These are phyloP conservation scores for Aquilaria malaccensis DNA, from an alignment of 345 rosid genomes.

Conservation along the genomic window DNA sequence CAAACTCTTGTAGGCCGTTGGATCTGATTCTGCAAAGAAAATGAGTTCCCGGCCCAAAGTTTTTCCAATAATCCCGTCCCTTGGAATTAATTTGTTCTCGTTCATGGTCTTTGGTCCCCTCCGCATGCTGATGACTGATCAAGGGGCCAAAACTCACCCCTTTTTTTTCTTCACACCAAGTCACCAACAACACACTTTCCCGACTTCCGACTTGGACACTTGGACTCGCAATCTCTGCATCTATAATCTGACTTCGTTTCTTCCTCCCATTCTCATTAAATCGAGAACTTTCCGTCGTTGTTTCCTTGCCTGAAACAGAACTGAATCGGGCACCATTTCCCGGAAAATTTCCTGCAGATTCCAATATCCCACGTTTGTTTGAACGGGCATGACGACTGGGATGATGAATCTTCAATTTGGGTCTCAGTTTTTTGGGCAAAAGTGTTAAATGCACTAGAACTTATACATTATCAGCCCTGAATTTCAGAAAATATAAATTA, in stretches of 20 bases:
- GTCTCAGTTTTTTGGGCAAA: too few relatives aligned
- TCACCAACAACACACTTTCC: too few relatives aligned
- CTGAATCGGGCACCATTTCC: too few relatives aligned
- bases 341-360: too few relatives aligned
- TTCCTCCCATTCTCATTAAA: not conserved
- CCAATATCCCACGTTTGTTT: too few relatives aligned
- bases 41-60: too few relatives aligned
- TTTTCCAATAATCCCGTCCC: not conserved
- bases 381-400: too few relatives aligned
- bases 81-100: not conserved
- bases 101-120: slow-evolving; percentile 5
- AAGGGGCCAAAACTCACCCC: not conserved
- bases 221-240: slow-evolving; percentile 20
- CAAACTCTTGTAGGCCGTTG: not conserved
- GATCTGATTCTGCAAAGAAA: too few relatives aligned
- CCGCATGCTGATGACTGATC: not conserved
- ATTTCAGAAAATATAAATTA: too few relatives aligned
- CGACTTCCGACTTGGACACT: slow-evolving; percentile 24
- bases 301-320: slow-evolving; percentile 11
- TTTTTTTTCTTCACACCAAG: not conserved
- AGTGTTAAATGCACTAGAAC: too few relatives aligned
- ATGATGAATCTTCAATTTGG: too few relatives aligned
- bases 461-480: too few relatives aligned
- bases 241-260: not conserved
- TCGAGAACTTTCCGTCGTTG: slow-evolving; percentile 23